phyloP scores from a whole-genome alignment of 192 early-diverging fungal genomes.

The Rhizophagus sp. region DNA sequence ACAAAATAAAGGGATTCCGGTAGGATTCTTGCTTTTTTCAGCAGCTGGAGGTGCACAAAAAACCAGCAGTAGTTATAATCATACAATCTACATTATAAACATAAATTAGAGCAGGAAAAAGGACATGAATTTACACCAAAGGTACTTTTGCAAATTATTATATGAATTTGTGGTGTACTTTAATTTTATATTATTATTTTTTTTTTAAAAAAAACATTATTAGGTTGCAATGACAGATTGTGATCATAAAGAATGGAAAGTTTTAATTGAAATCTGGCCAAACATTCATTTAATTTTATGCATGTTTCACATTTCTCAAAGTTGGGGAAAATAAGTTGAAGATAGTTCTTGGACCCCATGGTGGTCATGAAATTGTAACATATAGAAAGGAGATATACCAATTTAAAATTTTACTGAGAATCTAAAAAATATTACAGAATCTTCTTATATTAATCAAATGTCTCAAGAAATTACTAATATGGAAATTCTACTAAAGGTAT shows the following conservation, averaged over 20 bases:
- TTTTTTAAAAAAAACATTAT: background rate
- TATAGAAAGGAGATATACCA: background rate
- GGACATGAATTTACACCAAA: too few relatives aligned
- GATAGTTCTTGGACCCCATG: background rate
- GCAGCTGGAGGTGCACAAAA: too few relatives aligned
- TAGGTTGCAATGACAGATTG: conserved; percentile 3
- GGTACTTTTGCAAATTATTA: background rate
- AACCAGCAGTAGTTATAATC: background rate
- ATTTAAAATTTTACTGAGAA: background rate
- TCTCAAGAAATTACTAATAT: too few relatives aligned
- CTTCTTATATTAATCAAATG: too few relatives aligned
- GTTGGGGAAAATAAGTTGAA: conserved; percentile 1
- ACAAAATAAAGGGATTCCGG: background rate
- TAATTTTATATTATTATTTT: background rate
- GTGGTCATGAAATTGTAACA: background rate
- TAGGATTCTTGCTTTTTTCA: background rate
- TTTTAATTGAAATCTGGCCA: background rate
- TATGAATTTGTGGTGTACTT: background rate
- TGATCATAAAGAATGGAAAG: background rate
- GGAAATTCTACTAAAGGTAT: too few relatives aligned
- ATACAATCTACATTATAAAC: background rate
- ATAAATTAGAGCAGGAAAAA: background rate
- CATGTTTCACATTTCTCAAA: background rate
- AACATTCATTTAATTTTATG: background rate
- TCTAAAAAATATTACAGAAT: too few relatives aligned